Conservation (phyloP, 352 stramenopile species). For the Globisporangium splendens region DNA sequence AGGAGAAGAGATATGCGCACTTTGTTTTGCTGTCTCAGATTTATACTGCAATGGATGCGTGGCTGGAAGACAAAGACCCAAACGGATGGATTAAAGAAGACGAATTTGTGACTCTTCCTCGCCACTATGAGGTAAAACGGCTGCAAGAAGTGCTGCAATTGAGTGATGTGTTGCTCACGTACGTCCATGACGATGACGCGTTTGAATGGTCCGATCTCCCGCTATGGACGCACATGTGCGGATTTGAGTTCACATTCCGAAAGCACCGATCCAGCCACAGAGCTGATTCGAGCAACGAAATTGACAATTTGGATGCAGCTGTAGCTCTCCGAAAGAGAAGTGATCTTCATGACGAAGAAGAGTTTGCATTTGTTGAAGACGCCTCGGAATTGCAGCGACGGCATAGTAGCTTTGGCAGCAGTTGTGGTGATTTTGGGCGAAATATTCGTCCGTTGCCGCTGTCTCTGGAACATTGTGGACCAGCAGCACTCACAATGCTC, state of each 20-base stretch:
- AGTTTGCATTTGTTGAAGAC: conserved; percentile 82
- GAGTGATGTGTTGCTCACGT: conserved; percentile 56
- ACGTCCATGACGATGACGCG: conserved; percentile 16
- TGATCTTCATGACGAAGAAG: conserved; percentile 47
- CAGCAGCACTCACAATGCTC: conserved; percentile 46
- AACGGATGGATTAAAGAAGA: conserved; percentile 78
- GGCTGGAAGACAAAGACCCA: conserved; percentile 78
- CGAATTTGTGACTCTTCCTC: conserved; percentile 60
- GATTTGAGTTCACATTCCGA: conserved; percentile 57
- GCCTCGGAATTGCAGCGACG: conserved; percentile 46
- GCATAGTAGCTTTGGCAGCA: conserved; percentile 62
- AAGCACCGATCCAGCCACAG: conserved; percentile 3
- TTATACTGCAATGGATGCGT: conserved; percentile 84
- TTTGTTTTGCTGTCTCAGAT: conserved; percentile 58
- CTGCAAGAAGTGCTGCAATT: conserved; percentile 66
- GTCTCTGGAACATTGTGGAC: conserved; percentile 36
- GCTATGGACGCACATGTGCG: conserved; percentile 65
- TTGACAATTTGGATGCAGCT: neutral
- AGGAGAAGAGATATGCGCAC: conserved; percentile 49
- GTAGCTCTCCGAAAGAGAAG: conserved; percentile 7
- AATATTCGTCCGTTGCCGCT: conserved; percentile 46
- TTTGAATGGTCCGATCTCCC: conserved; percentile 53
- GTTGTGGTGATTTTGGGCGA: conserved; percentile 32
- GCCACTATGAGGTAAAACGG: conserved; percentile 69
- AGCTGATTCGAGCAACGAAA: neutral